These are phyloP conservation scores for Pseudopithomyces maydicus DNA, from an alignment of 2,329 filamentous ascomycete species.

Conservation along the genomic window DNA sequence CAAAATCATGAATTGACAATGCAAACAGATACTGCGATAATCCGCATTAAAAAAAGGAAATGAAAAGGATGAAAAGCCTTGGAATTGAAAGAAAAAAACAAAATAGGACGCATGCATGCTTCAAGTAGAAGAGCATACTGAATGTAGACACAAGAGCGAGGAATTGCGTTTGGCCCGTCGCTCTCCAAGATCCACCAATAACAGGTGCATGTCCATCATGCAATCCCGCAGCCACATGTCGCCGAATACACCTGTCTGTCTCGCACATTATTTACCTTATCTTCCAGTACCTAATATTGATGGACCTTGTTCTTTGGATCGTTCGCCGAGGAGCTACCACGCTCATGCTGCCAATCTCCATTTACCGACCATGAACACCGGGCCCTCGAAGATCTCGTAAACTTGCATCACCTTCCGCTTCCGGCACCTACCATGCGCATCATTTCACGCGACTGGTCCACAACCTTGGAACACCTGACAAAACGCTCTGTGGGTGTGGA, in stretches of 20 bases:
- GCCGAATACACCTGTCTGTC: not conserved
- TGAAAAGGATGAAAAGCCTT: not conserved
- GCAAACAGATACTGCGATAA: not conserved
- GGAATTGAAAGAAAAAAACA: not conserved
- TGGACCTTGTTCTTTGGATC: too few relatives aligned
- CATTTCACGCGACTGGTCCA: too few relatives aligned
- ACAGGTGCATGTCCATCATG: not conserved
- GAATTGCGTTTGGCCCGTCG: not conserved
- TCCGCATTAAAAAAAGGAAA: not conserved
- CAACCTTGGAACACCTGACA: too few relatives aligned
- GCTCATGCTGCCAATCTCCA: too few relatives aligned
- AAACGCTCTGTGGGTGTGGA: too few relatives aligned
- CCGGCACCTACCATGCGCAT: too few relatives aligned
- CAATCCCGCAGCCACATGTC: not conserved
- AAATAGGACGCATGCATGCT: not conserved
- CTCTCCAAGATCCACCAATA: not conserved
- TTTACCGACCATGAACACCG: too few relatives aligned
- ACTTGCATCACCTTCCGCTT: too few relatives aligned
- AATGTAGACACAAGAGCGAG: not conserved
- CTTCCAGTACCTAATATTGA: not conserved
- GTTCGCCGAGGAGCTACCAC: too few relatives aligned
- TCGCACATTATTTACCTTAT: not conserved
- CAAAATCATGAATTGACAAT: not conserved
- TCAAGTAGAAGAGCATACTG: not conserved
- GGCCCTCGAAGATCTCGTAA: too few relatives aligned